Base-by-base conservation (phyloP, 108 stramenopile genomes). In the Fistulifera pelliculosa region DNA sequence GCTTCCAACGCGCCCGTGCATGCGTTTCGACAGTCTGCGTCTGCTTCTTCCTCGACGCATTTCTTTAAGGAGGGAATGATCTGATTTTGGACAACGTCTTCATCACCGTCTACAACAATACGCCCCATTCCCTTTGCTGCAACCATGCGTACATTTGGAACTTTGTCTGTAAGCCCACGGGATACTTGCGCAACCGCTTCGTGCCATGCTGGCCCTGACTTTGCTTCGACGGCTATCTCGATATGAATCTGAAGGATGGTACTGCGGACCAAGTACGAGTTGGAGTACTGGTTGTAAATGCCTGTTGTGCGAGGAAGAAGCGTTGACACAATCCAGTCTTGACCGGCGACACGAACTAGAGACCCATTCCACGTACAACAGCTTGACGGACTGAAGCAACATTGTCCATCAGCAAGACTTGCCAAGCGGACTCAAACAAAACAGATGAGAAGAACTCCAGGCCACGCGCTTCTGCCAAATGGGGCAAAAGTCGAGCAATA, bases 121-220 rank as follows among this genome's bases (percentile, higher is more conserved):
- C 54, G 47, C 17, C 47, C 31, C 62, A 93, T 49, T 40, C 87
- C 87, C 66, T 75, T 64, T 4, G 87, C 85, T 27, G 91, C 82
- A 49, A 87, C 81, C 83, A 88, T 85, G 11, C 91, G 68, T 39
- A 93, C 91, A 73, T 93, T 93, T 25, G 87, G 66, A 35, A 93
- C 91, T 51, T 68, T 65, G 59, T 93, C 91, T 23, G 64, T 62
- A 27, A 93, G 55, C 38, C 81, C 87, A 41, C 69, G 76, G 48
- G 78, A 47, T 41, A 87, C 27, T 31, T 76, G 64, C 22, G 65
- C 49, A 13, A 73, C 71, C 58, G 73, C 60, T 26, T 78, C 77
- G 27, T 76, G 60, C 71, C 78, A 79, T 41, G 83, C 27, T 5
- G 56, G 54, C 15, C 72, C 80, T 2, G 47, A 41, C 53, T 72